phyloP scores from a whole-genome alignment of 2,329 filamentous ascomycete species.

The Albifimbria verrucaria region DNA sequence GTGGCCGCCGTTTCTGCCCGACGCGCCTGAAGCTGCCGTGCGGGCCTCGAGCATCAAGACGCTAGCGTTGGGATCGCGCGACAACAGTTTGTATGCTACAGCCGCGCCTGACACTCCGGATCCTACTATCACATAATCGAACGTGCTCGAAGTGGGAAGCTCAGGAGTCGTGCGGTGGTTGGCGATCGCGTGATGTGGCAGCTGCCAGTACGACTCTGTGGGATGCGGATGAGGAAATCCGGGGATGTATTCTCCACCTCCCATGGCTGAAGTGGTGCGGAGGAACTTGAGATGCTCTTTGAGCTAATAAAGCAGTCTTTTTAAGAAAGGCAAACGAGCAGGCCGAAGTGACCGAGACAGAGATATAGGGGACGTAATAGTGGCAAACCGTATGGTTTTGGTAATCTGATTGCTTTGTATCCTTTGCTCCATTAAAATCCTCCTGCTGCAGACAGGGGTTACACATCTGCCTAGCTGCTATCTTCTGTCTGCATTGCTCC shows the following conservation, averaged over 20 bases:
- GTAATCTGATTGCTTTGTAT: too few species aligned
- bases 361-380: too few species aligned
- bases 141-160: constrained; percentile 8
- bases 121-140: constrained; percentile 18
- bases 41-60: constrained; percentile 32
- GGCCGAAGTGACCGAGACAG: too few species aligned
- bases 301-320: too few species aligned
- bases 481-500: too few species aligned
- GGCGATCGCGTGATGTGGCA: constrained; percentile 23
- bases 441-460: too few species aligned
- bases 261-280: too few species aligned
- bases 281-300: too few species aligned
- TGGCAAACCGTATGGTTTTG: too few species aligned
- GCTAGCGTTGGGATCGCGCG: constrained; percentile 13
- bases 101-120: constrained; percentile 14
- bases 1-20: constrained; percentile 34
- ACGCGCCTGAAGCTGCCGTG: constrained; percentile 29
- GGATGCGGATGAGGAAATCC: constrained; percentile 24
- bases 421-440: too few species aligned
- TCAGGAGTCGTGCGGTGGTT: constrained; percentile 19
- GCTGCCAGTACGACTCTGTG: constrained; percentile 30
- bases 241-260: not conserved
- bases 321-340: too few species aligned
- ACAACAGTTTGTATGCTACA: constrained; percentile 13
- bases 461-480: too few species aligned